Evolutionary conservation across 768 basidiomycete species (phyloP), one percentile per base, ranked within the genome.

Genomic region (Mycena vulgaris): DNA sequence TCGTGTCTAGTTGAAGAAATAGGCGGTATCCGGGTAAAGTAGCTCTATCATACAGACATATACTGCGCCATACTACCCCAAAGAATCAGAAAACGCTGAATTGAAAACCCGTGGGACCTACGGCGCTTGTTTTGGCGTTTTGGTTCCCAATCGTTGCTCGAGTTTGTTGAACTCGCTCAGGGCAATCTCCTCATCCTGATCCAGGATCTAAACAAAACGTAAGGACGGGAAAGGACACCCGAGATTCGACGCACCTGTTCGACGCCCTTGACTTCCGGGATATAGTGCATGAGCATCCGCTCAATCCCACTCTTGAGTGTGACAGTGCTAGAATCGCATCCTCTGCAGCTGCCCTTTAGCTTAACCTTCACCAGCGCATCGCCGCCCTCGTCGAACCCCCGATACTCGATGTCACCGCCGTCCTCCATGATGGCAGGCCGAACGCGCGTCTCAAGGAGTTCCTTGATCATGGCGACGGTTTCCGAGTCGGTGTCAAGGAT

Each of bases 391-490:
- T 89, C 87, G 76, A 99, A 97, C 4, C 95, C 96, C 39, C 92
- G 89, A 79, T 94, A 99, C 82, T 99, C 97, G 66, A 99, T 96
- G 79, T 99, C 98, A 2, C 98, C 98, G 0, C 98, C 98, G 65
- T 99, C 97, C 80, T 99, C 98, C 94, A 97, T 97, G 69, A 99
- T 99, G 6, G 96, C 95, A 7, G 98, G 98, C 63, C 98, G 85
- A 21, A 99, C 96, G 17, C 98, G 85, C 3, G 97, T 99, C 78
- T 98, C 97, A 57, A 99, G 84, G 42, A 99, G 79, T 78, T 99
- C 98, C 80, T 99, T 99, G 75, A 99, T 96, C 97, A 99, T 99
- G 10, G 95, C 98, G 4, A 99, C 95, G 4, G 95, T 95, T 80
- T 99, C 98, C 25, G 94, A 93, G 79, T 99, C 98, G 4, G 93